Conservation (phyloP, 1,139 yeast species). For the Saccharomyces pastorianus region DNA sequence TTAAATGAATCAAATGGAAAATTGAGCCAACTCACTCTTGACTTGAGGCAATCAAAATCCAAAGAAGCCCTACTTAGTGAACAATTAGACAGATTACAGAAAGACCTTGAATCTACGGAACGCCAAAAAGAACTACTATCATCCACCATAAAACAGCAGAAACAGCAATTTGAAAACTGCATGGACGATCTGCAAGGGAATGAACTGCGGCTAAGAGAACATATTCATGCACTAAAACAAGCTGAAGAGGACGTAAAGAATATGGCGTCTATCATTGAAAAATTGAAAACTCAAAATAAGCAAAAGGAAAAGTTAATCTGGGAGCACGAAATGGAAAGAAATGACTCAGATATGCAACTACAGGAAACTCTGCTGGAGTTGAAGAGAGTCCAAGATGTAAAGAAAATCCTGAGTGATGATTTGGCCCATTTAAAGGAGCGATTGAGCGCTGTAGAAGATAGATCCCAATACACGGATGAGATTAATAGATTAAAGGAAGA, state of each 20-base stretch:
- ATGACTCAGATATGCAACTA: conserved; percentile 47
- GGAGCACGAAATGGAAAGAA: conserved; percentile 50
- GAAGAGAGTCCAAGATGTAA: conserved; percentile 42
- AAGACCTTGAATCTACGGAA: conserved; percentile 25
- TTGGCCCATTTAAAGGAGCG: conserved; percentile 46
- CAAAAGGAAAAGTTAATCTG: conserved; percentile 52
- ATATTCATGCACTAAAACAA: conserved; percentile 44
- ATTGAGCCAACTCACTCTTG: conserved; percentile 19
- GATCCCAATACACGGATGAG: conserved; percentile 47
- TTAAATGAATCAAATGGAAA: conserved; percentile 22
- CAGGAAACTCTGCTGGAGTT: conserved; percentile 54
- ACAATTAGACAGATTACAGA: conserved; percentile 24
- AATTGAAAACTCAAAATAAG: conserved; percentile 47
- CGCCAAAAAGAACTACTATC: conserved; percentile 25
- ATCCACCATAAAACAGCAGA: conserved; percentile 49
- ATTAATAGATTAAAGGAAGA: conserved; percentile 52
- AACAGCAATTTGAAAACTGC: conserved; percentile 67
- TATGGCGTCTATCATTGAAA: conserved; percentile 50
- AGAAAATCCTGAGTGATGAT: conserved; percentile 42
- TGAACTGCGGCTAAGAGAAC: conserved; percentile 55
- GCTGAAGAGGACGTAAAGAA: conserved; percentile 53
- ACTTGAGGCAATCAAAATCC: conserved; percentile 19
- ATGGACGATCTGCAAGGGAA: conserved; percentile 68
- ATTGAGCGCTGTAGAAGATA: conserved; percentile 36
- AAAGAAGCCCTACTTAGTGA: conserved; percentile 26